These are phyloP conservation scores for Imleria badia DNA, from an alignment of 768 basidiomycete genomes.

Conservation along the genomic window DNA sequence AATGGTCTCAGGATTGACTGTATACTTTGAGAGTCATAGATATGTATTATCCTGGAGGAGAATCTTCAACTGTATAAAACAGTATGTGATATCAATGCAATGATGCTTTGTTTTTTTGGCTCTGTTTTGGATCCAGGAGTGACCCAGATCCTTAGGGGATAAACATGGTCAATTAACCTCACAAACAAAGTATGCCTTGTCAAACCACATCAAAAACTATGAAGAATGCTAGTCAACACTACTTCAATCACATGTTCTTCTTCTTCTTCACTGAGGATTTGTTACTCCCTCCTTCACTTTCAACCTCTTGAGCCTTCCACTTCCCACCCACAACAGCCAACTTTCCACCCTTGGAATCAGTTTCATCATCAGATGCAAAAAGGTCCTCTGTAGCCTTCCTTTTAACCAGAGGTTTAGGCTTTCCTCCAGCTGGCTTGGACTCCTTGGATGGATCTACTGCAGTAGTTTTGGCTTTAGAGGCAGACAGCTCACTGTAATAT, in stretches of 20 bases:
- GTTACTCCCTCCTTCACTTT: conserved; percentile 30
- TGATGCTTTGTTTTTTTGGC: too few relatives aligned
- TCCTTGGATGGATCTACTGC: conserved; percentile 22
- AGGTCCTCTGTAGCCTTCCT: conserved; percentile 44
- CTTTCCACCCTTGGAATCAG: conserved; percentile 18
- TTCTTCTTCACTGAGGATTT: conserved; percentile 37
- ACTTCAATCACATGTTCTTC: conserved; percentile 23
- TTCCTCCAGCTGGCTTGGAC: conserved; percentile 21
- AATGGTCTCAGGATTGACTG: too few relatives aligned
- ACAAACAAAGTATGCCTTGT: too few relatives aligned
- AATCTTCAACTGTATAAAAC: too few relatives aligned
- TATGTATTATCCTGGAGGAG: too few relatives aligned
- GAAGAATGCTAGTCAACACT: not conserved
- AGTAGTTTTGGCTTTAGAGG: conserved; percentile 27
- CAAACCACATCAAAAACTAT: too few relatives aligned
- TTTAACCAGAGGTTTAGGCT: conserved; percentile 47
- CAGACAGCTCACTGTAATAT: conserved; percentile 49
- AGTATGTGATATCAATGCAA: too few relatives aligned
- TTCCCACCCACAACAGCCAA: not conserved
- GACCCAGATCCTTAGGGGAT: not conserved
- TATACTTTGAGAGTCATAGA: too few relatives aligned
- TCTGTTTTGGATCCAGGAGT: not conserved
- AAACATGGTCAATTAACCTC: not conserved
- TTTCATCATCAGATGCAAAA: conserved; percentile 55
- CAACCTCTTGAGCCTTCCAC: conserved; percentile 25